phyloP scores from a whole-genome alignment of 192 early-diverging fungal genomes.

The Backusella morwellensis region DNA sequence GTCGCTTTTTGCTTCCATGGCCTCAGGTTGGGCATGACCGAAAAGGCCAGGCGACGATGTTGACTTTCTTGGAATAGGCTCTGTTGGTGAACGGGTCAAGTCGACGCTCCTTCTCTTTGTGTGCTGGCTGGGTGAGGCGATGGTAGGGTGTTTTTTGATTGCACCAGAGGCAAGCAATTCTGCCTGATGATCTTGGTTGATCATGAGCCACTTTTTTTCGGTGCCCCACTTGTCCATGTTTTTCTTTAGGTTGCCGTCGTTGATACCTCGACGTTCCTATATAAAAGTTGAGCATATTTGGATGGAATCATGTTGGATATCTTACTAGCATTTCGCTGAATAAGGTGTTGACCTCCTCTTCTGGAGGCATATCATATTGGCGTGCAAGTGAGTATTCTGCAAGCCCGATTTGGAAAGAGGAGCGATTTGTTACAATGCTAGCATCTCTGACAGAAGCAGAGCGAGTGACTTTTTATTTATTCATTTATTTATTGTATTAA shows the following conservation, averaged over 20 bases:
- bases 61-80: neutral
- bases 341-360: conserved; percentile 45
- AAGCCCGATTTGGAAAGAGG: neutral
- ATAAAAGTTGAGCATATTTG: neutral
- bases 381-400: conserved; percentile 3
- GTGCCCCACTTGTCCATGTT: conserved; percentile 41
- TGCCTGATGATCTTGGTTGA: conserved; percentile 47
- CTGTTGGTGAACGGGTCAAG: neutral
- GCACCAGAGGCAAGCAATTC: conserved; percentile 34
- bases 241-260: conserved; percentile 39
- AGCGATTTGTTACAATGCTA: neutral
- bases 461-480: neutral
- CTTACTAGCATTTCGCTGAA: conserved; percentile 58
- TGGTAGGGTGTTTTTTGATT: neutral
- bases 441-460: neutral
- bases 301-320: neutral
- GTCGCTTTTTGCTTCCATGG: neutral
- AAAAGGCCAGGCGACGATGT: neutral
- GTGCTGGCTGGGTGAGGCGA: neutral
- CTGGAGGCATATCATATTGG: conserved; percentile 25
- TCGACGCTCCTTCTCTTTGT: neutral
- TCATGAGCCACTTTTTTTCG: conserved; percentile 57
- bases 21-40: too few species aligned
- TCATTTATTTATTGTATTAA: neutral
- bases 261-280: conserved; percentile 52